A percentile compares a stretch with the other conserved stretches of the same genome.
phyloP scores from a whole-genome alignment of 163 green algal genomes.

The Smithsoniella earleae region DNA sequence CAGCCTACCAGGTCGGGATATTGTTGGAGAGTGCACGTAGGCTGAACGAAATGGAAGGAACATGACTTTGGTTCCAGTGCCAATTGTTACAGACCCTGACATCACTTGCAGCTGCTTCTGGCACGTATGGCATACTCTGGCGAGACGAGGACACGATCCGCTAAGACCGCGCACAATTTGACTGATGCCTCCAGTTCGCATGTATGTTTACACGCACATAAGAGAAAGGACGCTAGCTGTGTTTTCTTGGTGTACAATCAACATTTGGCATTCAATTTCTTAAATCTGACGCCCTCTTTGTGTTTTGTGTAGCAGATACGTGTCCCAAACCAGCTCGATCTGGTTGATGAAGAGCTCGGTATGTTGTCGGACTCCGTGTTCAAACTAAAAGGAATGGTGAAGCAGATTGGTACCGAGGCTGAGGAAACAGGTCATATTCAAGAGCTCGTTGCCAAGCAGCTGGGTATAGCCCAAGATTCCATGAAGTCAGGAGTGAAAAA shows the following conservation, averaged over 20 bases:
- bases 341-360: constrained; percentile 10
- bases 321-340: neutral
- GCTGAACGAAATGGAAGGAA: no score
- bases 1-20: no score
- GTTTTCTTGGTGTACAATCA: neutral
- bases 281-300: neutral
- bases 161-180: no score
- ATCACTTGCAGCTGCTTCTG: no score
- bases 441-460: constrained; percentile 16
- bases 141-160: no score
- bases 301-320: constrained; percentile 10
- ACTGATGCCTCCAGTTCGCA: neutral
- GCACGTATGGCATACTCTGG: no score
- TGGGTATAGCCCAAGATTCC: neutral
- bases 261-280: neutral
- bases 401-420: constrained; percentile 10
- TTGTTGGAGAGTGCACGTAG: no score
- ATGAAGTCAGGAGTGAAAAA: constrained; percentile 25
- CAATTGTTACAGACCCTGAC: no score
- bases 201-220: neutral
- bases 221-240: neutral
- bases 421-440: constrained; percentile 18
- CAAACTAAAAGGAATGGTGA: constrained; percentile 23
- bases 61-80: no score
- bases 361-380: constrained; percentile 14